A percentile compares a stretch with the other conserved stretches of the same genome.
Evolutionary conservation across 1,284 basidiomycete genomes (phyloP).

Genomic region (Boletus semigastroideus): DNA sequence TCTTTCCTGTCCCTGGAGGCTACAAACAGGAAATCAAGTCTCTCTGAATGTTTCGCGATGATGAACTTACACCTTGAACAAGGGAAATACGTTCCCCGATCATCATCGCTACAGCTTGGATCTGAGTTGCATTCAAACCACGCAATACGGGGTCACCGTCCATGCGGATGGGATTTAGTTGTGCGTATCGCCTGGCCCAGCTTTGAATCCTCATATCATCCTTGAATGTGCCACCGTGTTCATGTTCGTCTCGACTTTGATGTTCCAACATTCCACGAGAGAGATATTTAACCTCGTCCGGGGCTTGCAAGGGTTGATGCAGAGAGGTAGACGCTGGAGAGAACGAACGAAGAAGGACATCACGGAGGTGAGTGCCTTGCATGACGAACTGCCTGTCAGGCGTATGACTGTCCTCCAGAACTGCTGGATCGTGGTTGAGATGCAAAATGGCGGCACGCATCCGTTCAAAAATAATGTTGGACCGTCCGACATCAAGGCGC

Average conservation of each 20-base stretch:
- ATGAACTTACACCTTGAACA: slow-evolving; percentile 77
- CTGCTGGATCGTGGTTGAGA: slow-evolving; percentile 57
- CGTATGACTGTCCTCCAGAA: slow-evolving; percentile 37
- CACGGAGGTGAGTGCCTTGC: slow-evolving; percentile 68
- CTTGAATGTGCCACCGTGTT: slow-evolving; percentile 54
- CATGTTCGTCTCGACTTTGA: slow-evolving; percentile 23
- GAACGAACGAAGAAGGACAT: slow-evolving; percentile 62
- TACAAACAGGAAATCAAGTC: slow-evolving; percentile 29
- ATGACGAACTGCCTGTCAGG: slow-evolving; percentile 50
- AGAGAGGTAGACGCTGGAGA: slow-evolving; percentile 30
- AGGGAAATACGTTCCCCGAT: slow-evolving; percentile 76
- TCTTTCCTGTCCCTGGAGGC: slow-evolving; percentile 97
- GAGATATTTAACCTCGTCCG: slow-evolving; percentile 39
- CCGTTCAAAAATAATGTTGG: slow-evolving; percentile 65
- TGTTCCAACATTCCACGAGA: slow-evolving; percentile 38
- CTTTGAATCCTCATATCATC: slow-evolving; percentile 71
- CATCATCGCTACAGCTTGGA: slow-evolving; percentile 85
- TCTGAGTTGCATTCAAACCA: slow-evolving; percentile 77
- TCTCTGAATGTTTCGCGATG: not conserved
- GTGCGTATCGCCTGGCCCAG: slow-evolving; percentile 71
- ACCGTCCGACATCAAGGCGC: slow-evolving; percentile 74
- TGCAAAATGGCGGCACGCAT: slow-evolving; percentile 68
- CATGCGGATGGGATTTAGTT: slow-evolving; percentile 60
- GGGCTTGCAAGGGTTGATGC: slow-evolving; percentile 32
- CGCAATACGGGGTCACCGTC: slow-evolving; percentile 79